Base-by-base conservation (phyloP, 2,329 filamentous ascomycete species). In the Polytolypa hystricis region DNA sequence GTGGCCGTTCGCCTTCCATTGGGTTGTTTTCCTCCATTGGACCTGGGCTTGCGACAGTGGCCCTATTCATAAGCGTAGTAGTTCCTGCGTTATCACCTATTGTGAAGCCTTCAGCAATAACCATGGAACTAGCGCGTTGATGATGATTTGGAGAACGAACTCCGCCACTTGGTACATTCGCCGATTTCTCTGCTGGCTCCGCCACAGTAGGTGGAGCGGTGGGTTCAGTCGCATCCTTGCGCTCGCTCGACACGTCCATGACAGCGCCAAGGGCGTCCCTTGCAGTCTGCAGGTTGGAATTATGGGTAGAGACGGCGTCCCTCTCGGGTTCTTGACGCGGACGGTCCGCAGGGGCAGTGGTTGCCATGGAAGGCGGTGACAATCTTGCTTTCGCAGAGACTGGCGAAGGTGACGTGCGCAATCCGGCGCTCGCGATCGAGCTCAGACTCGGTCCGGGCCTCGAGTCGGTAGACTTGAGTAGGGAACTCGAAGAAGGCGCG, bases 41-140 rank as follows among this genome's bases (percentile, higher is more conserved):
- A 34, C 56, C 58, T 33, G 65, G 63, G 31, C 66, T 69, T 11
- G 62, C 66, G 28, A 66, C 62, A 27, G 65, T 66, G 16, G 65
- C 61, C 18, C 60, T 62, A 39, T 69, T 67, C 41, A 66, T 66
- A 26, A 71, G 61, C 26, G 72, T 70, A 23, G 62, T 64, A 17
- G 59, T 56, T 35, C 60, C 56, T 11, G 60, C 56, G 37, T 62
- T 66, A 30, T 76, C 71, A 11, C 63, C 52, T 17, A 71, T 67
- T 29, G 65, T 70, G 47, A 73, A 71, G 44, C 51, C 45, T 35
- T 62, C 58, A 32, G 52, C 43, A 14, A 38, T 30, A 10, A 35
- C 39, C 6, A 35, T 31, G 11, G 70, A 36, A 21, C 43, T 43
- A 25, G 26, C 33, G 16, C 39, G 41, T 11, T 32, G 42, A 7